Evolutionary conservation across 139 green algal species (phyloP).

Genomic region (Chlorella ohadii): DNA sequence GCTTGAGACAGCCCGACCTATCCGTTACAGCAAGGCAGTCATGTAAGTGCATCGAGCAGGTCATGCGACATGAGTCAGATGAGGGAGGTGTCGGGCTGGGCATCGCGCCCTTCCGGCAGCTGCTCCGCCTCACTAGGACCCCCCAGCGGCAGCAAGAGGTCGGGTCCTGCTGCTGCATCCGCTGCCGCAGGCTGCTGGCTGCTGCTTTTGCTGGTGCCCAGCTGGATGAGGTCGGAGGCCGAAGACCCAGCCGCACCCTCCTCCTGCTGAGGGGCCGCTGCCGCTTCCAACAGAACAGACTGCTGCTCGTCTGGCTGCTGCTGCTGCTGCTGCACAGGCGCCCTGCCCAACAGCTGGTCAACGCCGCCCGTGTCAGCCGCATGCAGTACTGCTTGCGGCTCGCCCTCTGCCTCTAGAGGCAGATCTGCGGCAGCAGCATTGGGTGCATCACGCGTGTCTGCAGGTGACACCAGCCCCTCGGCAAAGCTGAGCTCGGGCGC

Average conservation of each 20-base stretch:
- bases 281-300: neutral
- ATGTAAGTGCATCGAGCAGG: too few species aligned
- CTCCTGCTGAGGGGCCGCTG: neutral
- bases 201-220: too few species aligned
- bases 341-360: neutral
- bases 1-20: too few species aligned
- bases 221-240: too few species aligned
- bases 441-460: neutral
- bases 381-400: neutral
- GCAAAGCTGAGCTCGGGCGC: neutral
- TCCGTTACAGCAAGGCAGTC: too few species aligned
- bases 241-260: too few species aligned
- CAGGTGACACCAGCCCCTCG: neutral
- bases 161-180: neutral
- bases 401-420: neutral
- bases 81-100: too few species aligned
- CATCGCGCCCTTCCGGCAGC: too few species aligned
- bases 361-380: neutral
- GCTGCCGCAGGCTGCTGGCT: neutral
- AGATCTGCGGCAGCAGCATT: neutral
- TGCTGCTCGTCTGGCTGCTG: neutral
- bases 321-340: neutral
- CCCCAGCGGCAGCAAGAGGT: too few species aligned
- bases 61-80: too few species aligned
- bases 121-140: too few species aligned